A percentile compares a stretch with the other conserved stretches of the same genome.
Conservation (phyloP, 1,139 yeast genomes). For the Saccharomycopsis hybrid region DNA sequence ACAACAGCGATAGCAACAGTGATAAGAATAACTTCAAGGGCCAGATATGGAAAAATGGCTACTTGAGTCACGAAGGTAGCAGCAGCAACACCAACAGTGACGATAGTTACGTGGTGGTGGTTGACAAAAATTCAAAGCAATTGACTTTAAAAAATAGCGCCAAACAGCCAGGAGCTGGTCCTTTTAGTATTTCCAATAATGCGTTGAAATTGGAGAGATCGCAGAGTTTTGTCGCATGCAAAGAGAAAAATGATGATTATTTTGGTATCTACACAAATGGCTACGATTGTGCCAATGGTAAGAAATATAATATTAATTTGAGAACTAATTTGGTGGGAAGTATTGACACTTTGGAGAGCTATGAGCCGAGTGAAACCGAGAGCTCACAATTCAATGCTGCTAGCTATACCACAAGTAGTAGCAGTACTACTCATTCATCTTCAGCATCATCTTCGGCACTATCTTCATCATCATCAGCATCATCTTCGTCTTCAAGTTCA, state of each 20-base stretch:
- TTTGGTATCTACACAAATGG: conserved; percentile 2
- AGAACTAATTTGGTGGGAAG: conserved; percentile 10
- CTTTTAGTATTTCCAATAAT: conserved; percentile 3
- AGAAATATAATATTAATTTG: conserved; percentile 4
- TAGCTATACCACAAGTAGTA: neutral
- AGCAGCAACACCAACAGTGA: neutral
- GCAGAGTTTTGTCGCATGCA: conserved; percentile 7
- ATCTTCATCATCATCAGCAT: conserved; percentile 1
- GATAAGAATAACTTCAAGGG: neutral
- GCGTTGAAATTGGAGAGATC: neutral
- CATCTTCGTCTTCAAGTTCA: neutral
- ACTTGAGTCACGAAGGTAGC: neutral
- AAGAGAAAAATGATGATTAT: neutral
- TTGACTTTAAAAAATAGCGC: neutral
- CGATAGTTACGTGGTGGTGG: conserved; percentile 1
- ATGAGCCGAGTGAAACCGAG: conserved; percentile 6
- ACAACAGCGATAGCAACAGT: neutral
- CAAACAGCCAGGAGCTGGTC: conserved; percentile 6
- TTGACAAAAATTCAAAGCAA: conserved; percentile 3
- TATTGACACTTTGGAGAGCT: conserved; percentile 1
- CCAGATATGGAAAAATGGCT: conserved; percentile 13
- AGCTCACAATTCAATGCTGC: conserved; percentile 6
- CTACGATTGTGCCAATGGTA: conserved; percentile 1
- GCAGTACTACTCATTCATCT: neutral
- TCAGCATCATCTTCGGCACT: conserved; percentile 1